These are phyloP conservation scores for Hymenoscyphus infarciens DNA, from an alignment of 2,329 filamentous ascomycete species.

Conservation along the genomic window DNA sequence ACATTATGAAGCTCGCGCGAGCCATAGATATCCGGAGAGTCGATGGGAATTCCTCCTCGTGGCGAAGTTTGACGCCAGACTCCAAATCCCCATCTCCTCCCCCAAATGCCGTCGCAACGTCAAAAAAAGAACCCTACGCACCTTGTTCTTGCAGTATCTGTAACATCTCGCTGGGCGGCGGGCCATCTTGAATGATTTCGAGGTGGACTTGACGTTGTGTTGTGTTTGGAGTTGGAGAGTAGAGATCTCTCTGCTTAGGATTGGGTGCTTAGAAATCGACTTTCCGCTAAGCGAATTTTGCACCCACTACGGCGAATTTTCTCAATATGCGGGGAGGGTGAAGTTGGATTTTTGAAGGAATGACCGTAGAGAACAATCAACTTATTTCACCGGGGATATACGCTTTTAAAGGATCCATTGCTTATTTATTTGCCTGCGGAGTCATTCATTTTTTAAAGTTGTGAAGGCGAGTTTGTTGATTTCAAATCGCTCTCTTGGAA, in stretches of 20 bases:
- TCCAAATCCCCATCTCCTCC: constrained; percentile 9
- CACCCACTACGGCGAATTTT: background rate
- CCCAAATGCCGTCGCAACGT: constrained; percentile 7
- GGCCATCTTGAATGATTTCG: constrained; percentile 85
- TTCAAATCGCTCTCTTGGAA: background rate
- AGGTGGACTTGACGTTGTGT: constrained; percentile 46
- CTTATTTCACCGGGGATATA: background rate
- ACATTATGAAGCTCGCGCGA: constrained; percentile 1
- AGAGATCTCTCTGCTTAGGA: constrained; percentile 12
- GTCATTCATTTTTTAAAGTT: background rate
- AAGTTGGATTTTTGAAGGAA: background rate
- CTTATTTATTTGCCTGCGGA: background rate
- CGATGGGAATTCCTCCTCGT: background rate
- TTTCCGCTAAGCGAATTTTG: constrained; percentile 2
- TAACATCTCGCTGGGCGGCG: constrained; percentile 99
- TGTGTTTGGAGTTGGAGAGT: constrained; percentile 31
- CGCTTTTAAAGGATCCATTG: constrained; percentile 4
- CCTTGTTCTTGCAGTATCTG: constrained; percentile 99
- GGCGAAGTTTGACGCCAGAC: background rate
- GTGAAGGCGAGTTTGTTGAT: background rate
- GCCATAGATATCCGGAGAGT: constrained; percentile 9
- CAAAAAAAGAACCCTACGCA: constrained; percentile 45
- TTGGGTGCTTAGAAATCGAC: constrained; percentile 5
- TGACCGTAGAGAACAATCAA: background rate
- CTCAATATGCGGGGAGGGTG: background rate